phyloP scores from a whole-genome alignment of 257 asterid genomes.

The Ehretia macrophylla region DNA sequence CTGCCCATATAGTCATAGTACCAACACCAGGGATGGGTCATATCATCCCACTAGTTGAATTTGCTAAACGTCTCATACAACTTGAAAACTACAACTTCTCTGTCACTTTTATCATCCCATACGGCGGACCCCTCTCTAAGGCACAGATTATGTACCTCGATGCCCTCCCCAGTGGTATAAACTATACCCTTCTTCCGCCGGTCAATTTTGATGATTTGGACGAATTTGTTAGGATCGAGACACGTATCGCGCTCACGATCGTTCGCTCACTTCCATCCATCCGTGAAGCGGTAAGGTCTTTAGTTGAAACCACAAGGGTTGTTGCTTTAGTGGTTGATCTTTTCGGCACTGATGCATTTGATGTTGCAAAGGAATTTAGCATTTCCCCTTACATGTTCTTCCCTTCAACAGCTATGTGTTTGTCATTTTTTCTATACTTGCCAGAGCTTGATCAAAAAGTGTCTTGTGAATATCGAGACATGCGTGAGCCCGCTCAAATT shows the following conservation, averaged over 20 bases:
- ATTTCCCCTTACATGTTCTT: slow-evolving; percentile 47
- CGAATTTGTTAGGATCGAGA: slow-evolving; percentile 41
- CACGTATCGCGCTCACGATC: slow-evolving; percentile 51
- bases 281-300: slow-evolving; percentile 23
- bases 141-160: slow-evolving; percentile 45
- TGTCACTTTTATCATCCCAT: slow-evolving; percentile 49
- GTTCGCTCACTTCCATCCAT: slow-evolving; percentile 54
- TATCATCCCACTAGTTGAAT: slow-evolving; percentile 58
- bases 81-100: slow-evolving; percentile 29
- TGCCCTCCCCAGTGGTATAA: slow-evolving; percentile 41
- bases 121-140: too few relatives aligned
- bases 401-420: slow-evolving; percentile 54
- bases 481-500: slow-evolving; percentile 42
- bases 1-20: slow-evolving; percentile 46
- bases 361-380: slow-evolving; percentile 39
- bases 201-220: slow-evolving; percentile 43
- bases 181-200: slow-evolving; percentile 45
- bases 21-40: slow-evolving; percentile 92
- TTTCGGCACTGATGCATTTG: slow-evolving; percentile 72
- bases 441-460: slow-evolving; percentile 43
- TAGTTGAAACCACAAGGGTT: slow-evolving; percentile 12
- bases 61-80: slow-evolving; percentile 46
- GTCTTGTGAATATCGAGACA: slow-evolving; percentile 45
- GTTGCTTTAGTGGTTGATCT: slow-evolving; percentile 68
- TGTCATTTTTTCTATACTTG: slow-evolving; percentile 45